Base-by-base conservation (phyloP, 768 basidiomycete species). In the Mycena capillaripes region DNA sequence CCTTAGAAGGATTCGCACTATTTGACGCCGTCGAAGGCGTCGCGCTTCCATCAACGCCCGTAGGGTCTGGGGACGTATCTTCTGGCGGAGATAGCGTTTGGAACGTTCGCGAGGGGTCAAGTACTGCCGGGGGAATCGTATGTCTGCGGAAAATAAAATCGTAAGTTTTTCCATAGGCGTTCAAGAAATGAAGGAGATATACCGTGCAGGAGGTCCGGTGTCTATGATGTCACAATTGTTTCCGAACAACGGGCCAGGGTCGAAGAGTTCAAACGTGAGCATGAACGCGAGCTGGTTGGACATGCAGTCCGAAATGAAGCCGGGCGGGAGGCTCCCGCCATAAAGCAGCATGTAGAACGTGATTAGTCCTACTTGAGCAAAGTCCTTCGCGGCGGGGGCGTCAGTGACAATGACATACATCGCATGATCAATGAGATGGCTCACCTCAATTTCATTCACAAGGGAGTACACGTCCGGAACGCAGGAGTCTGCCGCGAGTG, bases 381-480 rank as follows among this genome's bases (percentile, higher is more conserved):
- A 80, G 34, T 81, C 80, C 81, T 82, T 14, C 46, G 17, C 17
- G 12, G 23, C 25, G 17, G 8, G 11, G 44, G 27, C 17, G 14
- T 3, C 2, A 36, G 25, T 29, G 50, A 9, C 25, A 52, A n/a
- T 9, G 14, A 25, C 2, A 14, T 23, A 34, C 30, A 23, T 23
- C n/a, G n/a, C n/a, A n/a, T n/a, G n/a, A 23, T 36, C 19, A 12
- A 57, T 30, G 38, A 30, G 4, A 1, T 4, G 17, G 16, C 74
- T 36, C 60, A 83, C 81, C 78, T 83, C 82, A 17, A 76, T 74
- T 16, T 62, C 68, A 52, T 77, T 76, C 6, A 68, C 81, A 0
- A 71, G 64, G 10, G 81, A 77, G 67, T 83, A 83, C 2, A 25
- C 52, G 58, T 83, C 81, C 0, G 82, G 80, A 1, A 79, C 81